Conservation (phyloP, 2,329 filamentous ascomycete species). For the Scorias spongiosa region DNA sequence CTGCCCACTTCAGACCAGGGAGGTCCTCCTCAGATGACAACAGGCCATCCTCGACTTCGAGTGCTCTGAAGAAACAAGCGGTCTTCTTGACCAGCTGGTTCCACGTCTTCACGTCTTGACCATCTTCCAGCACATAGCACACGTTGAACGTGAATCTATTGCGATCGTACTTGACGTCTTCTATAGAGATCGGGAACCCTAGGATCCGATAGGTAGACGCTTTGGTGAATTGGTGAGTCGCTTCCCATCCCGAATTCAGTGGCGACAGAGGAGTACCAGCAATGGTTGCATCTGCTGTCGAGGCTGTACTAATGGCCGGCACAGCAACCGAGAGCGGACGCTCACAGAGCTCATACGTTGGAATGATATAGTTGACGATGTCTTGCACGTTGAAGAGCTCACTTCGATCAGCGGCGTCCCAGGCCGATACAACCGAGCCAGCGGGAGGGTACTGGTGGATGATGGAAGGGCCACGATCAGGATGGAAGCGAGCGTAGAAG, state of each 20-base stretch:
- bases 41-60: conserved; percentile 85
- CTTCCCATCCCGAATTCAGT: no score
- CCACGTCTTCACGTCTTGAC: conserved; percentile 54
- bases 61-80: conserved; percentile 67
- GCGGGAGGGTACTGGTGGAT: conserved; percentile 17
- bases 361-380: conserved; percentile 85
- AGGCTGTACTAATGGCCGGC: neutral
- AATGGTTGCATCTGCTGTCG: neutral
- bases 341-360: conserved; percentile 87
- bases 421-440: conserved; percentile 6
- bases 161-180: conserved; percentile 60
- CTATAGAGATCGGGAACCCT: conserved; percentile 78
- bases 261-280: neutral
- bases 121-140: conserved; percentile 61
- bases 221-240: conserved; percentile 33
- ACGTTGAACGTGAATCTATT: conserved; percentile 97
- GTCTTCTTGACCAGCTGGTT: conserved; percentile 66
- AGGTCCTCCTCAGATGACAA: conserved; percentile 46
- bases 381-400: conserved; percentile 46
- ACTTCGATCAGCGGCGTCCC: neutral
- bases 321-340: conserved; percentile 57
- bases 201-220: conserved; percentile 56
- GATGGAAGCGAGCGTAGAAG: conserved; percentile 53
- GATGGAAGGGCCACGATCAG: conserved; percentile 25
- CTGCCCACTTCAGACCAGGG: conserved; percentile 12